Conservation (phyloP, 441 rosid genomes). For the Sinapis alba region DNA sequence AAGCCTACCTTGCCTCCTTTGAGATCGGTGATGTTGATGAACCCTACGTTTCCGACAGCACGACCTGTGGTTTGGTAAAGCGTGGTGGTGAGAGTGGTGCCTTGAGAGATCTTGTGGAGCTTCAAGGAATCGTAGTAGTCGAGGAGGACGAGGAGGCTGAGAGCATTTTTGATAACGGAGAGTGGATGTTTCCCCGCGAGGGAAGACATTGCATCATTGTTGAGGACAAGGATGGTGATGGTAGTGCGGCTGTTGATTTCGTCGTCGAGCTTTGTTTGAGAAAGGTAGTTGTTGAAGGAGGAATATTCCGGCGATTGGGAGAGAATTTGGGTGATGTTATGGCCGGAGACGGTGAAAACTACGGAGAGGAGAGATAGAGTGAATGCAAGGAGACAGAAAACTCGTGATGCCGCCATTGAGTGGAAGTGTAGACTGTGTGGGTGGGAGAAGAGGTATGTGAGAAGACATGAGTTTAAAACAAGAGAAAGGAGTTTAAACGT, state of each 20-base stretch:
- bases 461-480: conserved; percentile 7
- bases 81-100: conserved; percentile 72
- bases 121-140: conserved; percentile 76
- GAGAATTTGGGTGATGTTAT: conserved; percentile 77
- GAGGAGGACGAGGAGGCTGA: conserved; percentile 73
- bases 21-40: conserved; percentile 82
- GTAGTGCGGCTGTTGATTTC: conserved; percentile 84
- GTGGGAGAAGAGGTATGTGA: conserved; percentile 3
- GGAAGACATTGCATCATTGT: conserved; percentile 73
- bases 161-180: conserved; percentile 64
- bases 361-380: conserved; percentile 41
- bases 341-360: conserved; percentile 41
- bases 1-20: conserved; percentile 85
- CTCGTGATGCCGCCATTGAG: conserved; percentile 26
- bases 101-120: conserved; percentile 76
- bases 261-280: conserved; percentile 76
- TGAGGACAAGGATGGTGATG: conserved; percentile 68
- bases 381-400: conserved; percentile 23
- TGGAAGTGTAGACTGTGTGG: conserved; percentile 1
- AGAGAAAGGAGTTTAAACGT: background rate
- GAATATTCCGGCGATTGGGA: conserved; percentile 67
- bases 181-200: conserved; percentile 68
- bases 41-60: conserved; percentile 76
- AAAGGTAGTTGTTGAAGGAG: conserved; percentile 64
- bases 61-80: conserved; percentile 92